phyloP scores from a whole-genome alignment of 2,329 filamentous ascomycete species.

The Exutisphaerella laricina region DNA sequence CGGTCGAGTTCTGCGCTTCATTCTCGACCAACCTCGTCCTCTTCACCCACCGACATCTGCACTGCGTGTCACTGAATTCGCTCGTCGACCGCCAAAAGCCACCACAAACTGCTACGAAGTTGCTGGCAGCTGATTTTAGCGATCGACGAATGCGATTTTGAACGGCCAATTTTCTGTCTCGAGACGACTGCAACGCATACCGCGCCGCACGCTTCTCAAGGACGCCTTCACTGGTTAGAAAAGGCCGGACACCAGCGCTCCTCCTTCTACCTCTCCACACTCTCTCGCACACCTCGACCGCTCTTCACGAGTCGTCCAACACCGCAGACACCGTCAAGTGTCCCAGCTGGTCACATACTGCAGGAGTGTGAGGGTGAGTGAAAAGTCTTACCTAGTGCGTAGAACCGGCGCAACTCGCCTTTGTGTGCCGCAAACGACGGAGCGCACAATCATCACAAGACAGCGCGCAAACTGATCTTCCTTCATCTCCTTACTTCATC shows the following conservation, averaged over 20 bases:
- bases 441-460: constrained; percentile 2
- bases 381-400: constrained; percentile 13
- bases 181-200: constrained; percentile 24
- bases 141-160: constrained; percentile 28
- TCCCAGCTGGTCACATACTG: constrained; percentile 14
- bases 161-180: constrained; percentile 26
- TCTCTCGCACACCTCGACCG: constrained; percentile 9
- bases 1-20: constrained; percentile 8
- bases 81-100: constrained; percentile 12
- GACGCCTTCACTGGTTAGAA: constrained; percentile 60
- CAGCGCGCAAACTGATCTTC: constrained; percentile 6
- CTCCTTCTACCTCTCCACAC: constrained; percentile 6
- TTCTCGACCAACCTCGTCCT: constrained; percentile 10
- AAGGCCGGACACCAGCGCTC: constrained; percentile 23
- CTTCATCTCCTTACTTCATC: constrained; percentile 8
- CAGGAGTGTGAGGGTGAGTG: constrained; percentile 27
- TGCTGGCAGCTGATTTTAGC: constrained; percentile 23
- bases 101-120: constrained; percentile 9
- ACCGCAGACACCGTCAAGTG: constrained; percentile 1
- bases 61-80: constrained; percentile 25
- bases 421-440: constrained; percentile 18
- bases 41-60: constrained; percentile 18
- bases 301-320: constrained; percentile 14
- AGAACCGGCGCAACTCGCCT: constrained; percentile 7
- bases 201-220: constrained; percentile 32